Evolutionary conservation across 306 rosid species (phyloP).

Genomic region (Parietaria judaica): DNA sequence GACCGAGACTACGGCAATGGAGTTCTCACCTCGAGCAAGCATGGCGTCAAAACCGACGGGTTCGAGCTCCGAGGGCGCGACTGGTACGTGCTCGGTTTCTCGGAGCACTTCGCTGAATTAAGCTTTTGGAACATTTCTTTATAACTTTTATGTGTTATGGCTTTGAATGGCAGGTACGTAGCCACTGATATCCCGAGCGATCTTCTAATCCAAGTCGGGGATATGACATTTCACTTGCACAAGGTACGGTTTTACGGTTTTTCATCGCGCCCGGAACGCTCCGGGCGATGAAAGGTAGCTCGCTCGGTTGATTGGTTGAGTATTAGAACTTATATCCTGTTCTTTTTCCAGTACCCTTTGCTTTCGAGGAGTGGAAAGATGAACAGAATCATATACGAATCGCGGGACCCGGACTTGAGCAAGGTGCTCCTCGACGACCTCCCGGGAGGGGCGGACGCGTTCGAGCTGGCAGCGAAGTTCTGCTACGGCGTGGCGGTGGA

Average conservation of each 20-base stretch:
- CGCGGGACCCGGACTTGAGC: conserved; percentile 49
- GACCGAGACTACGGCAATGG: conserved; percentile 62
- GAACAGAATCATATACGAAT: conserved; percentile 69
- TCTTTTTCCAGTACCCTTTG: conserved; percentile 54
- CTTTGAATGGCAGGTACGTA: conserved; percentile 52
- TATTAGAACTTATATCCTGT: neutral
- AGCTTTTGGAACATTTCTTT: neutral
- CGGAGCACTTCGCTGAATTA: neutral
- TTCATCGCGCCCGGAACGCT: no score
- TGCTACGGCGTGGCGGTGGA: conserved; percentile 92
- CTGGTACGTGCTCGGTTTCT: conserved; percentile 40
- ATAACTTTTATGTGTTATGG: neutral
- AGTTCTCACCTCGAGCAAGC: conserved; percentile 53
- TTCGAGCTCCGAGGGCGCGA: conserved; percentile 76
- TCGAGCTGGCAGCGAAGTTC: conserved; percentile 84
- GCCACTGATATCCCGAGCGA: conserved; percentile 95
- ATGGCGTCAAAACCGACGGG: conserved; percentile 72
- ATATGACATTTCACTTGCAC: conserved; percentile 65
- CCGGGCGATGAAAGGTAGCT: neutral
- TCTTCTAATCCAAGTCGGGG: conserved; percentile 61
- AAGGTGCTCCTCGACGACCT: conserved; percentile 69
- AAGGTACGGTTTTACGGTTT: conserved; percentile 39
- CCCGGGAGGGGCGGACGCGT: conserved; percentile 87
- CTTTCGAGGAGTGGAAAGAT: conserved; percentile 91
- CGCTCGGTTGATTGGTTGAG: neutral